Evolutionary conservation across 2,329 filamentous ascomycete species (phyloP).

Genomic region (Arthrobotrys iridis): DNA sequence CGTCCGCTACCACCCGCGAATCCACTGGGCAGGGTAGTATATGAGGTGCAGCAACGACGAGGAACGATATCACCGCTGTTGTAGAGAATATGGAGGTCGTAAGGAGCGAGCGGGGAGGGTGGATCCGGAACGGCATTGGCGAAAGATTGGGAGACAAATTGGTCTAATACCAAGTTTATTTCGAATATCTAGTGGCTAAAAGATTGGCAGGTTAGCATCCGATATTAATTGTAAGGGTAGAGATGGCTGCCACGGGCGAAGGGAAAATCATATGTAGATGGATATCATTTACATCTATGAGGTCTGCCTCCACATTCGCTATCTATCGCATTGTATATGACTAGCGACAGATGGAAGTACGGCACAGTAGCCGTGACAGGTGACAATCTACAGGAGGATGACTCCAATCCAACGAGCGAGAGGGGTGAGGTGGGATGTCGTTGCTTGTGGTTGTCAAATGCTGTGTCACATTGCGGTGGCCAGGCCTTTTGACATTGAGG

Average conservation of each 20-base stretch:
- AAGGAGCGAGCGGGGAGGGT: slow-evolving; percentile 87
- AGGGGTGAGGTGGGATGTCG: slow-evolving; percentile 8
- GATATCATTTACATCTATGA: slow-evolving; percentile 26
- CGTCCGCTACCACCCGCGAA: slow-evolving; percentile 63
- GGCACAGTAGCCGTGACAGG: not conserved
- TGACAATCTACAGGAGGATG: not conserved
- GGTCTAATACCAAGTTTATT: slow-evolving; percentile 1
- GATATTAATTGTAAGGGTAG: not conserved
- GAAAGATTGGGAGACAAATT: not conserved
- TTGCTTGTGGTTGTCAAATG: slow-evolving; percentile 13
- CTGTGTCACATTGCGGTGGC: slow-evolving; percentile 19
- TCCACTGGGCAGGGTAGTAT: slow-evolving; percentile 81
- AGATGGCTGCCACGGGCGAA: not conserved
- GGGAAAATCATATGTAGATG: not conserved
- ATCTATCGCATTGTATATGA: slow-evolving; percentile 35
- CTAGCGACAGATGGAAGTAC: slow-evolving; percentile 7
- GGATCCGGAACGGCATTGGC: slow-evolving; percentile 72
- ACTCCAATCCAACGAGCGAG: slow-evolving; percentile 5
- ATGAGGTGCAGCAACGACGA: slow-evolving; percentile 91
- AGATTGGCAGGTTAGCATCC: slow-evolving; percentile 19
- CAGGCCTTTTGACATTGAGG: slow-evolving; percentile 23
- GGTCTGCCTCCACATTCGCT: slow-evolving; percentile 26
- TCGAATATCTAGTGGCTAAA: slow-evolving; percentile 6
- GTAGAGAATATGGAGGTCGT: slow-evolving; percentile 94
- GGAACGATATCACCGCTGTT: slow-evolving; percentile 87